Conservation (phyloP, 1,284 basidiomycete species). For the Cryptococcus sp. region DNA sequence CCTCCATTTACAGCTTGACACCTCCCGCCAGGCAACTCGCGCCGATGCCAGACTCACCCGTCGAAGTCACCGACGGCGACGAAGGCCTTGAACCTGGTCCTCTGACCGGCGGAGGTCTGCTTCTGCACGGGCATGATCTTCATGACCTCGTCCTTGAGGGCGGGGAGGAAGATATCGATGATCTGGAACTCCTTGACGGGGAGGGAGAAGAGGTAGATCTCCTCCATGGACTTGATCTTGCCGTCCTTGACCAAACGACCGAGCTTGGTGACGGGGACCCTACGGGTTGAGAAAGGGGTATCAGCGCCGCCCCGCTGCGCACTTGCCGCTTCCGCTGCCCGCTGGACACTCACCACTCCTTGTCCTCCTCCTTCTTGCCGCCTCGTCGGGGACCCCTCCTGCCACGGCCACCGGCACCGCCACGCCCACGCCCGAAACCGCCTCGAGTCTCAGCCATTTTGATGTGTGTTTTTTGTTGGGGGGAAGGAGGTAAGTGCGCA, state of each 20-base stretch:
- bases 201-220: conserved; percentile 99
- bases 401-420: conserved; percentile 80
- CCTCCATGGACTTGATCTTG: conserved; percentile 99
- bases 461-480: conserved; percentile 3
- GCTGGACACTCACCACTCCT: conserved; percentile 78
- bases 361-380: conserved; percentile 97
- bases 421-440: conserved; percentile 72
- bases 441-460: conserved; percentile 51
- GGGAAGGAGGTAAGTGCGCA: conserved; percentile 3
- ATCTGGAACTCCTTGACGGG: conserved; percentile 99
- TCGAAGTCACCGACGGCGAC: conserved; percentile 99
- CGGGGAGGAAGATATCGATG: conserved; percentile 94
- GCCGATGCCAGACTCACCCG: conserved; percentile 54
- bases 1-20: not conserved
- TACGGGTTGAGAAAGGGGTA: conserved; percentile 44
- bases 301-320: conserved; percentile 2
- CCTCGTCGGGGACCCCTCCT: conserved; percentile 90
- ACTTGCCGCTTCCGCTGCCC: not conserved
- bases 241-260: conserved; percentile 99
- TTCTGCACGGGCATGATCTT: conserved; percentile 99
- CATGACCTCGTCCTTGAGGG: conserved; percentile 99
- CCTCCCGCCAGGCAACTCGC: not conserved
- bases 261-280: conserved; percentile 98
- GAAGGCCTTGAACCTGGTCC: conserved; percentile 99
- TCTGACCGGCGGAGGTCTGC: conserved; percentile 99